Conservation (phyloP, 495 filamentous ascomycete species). For the Polyplosphaeria fusca region DNA sequence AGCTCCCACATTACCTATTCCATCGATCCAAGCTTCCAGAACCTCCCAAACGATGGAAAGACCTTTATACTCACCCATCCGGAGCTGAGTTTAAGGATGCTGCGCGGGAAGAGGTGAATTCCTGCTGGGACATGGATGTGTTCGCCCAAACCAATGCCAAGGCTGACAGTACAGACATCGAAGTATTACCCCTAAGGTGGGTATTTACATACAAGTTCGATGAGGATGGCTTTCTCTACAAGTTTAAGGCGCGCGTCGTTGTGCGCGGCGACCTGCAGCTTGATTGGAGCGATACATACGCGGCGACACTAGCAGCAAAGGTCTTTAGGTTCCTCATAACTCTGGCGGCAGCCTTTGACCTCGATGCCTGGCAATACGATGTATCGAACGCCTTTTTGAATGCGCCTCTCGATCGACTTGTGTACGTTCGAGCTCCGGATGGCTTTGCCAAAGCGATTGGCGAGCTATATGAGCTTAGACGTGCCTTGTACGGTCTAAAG, state of each 20-base stretch:
- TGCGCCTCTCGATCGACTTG: not conserved
- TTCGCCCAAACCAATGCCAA: too few relatives aligned
- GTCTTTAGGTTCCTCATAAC: conserved; percentile 14
- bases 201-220: conserved; percentile 29
- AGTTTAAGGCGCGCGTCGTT: conserved; percentile 17
- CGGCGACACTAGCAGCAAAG: conserved; percentile 12
- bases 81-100: too few relatives aligned
- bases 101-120: too few relatives aligned
- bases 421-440: conserved; percentile 8
- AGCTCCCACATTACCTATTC: too few relatives aligned
- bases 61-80: too few relatives aligned
- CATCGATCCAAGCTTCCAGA: too few relatives aligned
- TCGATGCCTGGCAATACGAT: conserved; percentile 10
- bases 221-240: conserved; percentile 13
- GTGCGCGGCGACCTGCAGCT: conserved; percentile 17
- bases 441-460: too few relatives aligned
- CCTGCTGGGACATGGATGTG: too few relatives aligned
- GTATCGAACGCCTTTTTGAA: conserved; percentile 9
- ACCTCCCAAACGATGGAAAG: too few relatives aligned
- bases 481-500: conserved; percentile 24
- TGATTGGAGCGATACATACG: conserved; percentile 4
- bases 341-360: conserved; percentile 4
- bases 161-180: not conserved
- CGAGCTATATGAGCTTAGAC: not conserved
- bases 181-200: conserved; percentile 27